These are phyloP conservation scores for Pyrenopolyporus hunteri DNA, from an alignment of 495 filamentous ascomycete genomes.

Conservation along the genomic window DNA sequence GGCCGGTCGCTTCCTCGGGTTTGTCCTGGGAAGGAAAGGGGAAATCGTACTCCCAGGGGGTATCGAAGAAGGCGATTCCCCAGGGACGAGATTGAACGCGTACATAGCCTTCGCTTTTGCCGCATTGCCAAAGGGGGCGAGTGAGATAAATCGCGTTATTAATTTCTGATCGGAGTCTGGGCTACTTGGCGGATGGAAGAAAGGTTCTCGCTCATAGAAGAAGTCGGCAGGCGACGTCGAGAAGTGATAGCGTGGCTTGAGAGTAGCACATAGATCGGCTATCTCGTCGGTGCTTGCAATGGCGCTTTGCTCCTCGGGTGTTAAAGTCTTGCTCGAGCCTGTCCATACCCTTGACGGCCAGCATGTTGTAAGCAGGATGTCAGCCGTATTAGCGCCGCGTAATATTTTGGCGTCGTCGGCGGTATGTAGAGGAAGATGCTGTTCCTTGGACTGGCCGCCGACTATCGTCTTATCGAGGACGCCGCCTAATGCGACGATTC, in stretches of 20 bases:
- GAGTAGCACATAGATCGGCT: constrained; percentile 72
- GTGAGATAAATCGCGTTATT: constrained; percentile 85
- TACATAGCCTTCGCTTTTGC: constrained; percentile 85
- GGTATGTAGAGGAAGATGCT: constrained; percentile 71
- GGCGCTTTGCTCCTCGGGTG: constrained; percentile 59
- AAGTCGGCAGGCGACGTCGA: constrained; percentile 63
- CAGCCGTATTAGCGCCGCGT: constrained; percentile 72
- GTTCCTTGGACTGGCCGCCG: constrained; percentile 62
- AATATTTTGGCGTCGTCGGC: constrained; percentile 77
- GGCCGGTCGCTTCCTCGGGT: constrained; percentile 64
- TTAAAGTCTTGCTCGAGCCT: constrained; percentile 49
- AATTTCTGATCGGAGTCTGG: constrained; percentile 51
- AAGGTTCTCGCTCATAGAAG: constrained; percentile 92
- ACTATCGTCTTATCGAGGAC: constrained; percentile 59
- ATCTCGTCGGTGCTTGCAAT: constrained; percentile 55
- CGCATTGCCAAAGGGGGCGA: constrained; percentile 76
- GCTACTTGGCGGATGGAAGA: constrained; percentile 65
- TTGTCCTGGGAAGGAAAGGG: constrained; percentile 59
- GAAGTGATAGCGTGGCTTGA: constrained; percentile 92
- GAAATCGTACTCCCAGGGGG: constrained; percentile 73
- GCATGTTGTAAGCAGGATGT: constrained; percentile 82
- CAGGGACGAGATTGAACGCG: constrained; percentile 78
- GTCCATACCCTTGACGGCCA: constrained; percentile 79
- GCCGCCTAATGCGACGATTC: constrained; percentile 83
- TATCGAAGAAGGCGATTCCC: constrained; percentile 59